Base-by-base conservation (phyloP, 345 rosid genomes). In the Eucalyptus tenuipes region DNA sequence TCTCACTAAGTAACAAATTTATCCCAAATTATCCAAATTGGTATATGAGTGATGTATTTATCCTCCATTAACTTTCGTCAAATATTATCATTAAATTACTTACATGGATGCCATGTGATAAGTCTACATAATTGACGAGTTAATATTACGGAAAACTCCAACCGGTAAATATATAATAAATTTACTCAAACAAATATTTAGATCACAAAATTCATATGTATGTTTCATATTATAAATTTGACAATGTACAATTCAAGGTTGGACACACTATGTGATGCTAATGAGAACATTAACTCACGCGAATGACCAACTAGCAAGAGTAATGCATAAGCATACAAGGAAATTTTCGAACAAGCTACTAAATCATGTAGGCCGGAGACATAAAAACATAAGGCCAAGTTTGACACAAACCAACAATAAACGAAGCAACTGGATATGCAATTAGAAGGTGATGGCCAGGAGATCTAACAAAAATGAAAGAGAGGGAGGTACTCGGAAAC, bases 21-120 rank as follows among this genome's bases (percentile, higher is more conserved):
- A n/a, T n/a, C n/a, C n/a, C n/a, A n/a, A n/a, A n/a, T n/a, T n/a
- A n/a, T n/a, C n/a, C n/a, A n/a, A n/a, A n/a, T n/a, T n/a, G n/a
- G n/a, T n/a, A n/a, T n/a, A n/a, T n/a, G n/a, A n/a, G n/a, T n/a
- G n/a, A n/a, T n/a, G n/a, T n/a, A n/a, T n/a, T n/a, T n/a, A n/a
- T n/a, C n/a, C n/a, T 18, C 1, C 55, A 52, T 17, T 52, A 52
- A 18, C 57, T 52, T 52, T 4, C 1, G 18, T 0, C 2, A 1
- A 52, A 52, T 52, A 18, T 52, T 52, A 0, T 0, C 1, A 0
- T 52, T 52, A 52, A 1, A 52, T 18, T 52, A 2, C 0, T 7
- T 4, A 52, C 24, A 52, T 18, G 57, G 18, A 10, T 52, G 18
- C 4, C 10, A 52, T 52, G 24, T 52, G 57, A 0, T 1, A 52